A percentile compares a stretch with the other conserved stretches of the same genome.
These are phyloP conservation scores for Hypocrella siamensis DNA, from an alignment of 2,329 filamentous ascomycete species.

Conservation along the genomic window DNA sequence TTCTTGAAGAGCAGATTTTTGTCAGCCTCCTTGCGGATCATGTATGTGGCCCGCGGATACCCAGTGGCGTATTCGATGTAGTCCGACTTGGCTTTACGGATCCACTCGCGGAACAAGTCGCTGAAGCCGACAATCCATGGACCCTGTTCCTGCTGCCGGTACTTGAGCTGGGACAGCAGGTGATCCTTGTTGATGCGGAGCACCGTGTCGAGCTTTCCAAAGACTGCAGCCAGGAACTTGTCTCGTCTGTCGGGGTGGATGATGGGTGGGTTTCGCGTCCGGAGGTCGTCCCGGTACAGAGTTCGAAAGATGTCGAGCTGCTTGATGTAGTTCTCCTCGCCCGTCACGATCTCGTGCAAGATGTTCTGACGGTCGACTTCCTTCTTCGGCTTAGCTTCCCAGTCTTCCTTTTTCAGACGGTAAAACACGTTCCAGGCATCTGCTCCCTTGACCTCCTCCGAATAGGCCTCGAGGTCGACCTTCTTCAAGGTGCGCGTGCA, in stretches of 20 bases:
- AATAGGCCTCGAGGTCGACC: slow-evolving; percentile 65
- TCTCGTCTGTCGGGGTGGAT: slow-evolving; percentile 64
- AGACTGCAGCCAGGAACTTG: slow-evolving; percentile 71
- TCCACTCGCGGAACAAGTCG: slow-evolving; percentile 97
- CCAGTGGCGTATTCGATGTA: slow-evolving; percentile 87
- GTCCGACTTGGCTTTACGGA: slow-evolving; percentile 73
- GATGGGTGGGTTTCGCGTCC: slow-evolving; percentile 58
- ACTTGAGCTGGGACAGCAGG: slow-evolving; percentile 84
- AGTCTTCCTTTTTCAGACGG: slow-evolving; percentile 60
- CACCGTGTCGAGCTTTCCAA: slow-evolving; percentile 79
- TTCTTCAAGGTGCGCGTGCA: slow-evolving; percentile 92
- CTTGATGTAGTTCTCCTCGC: slow-evolving; percentile 81
- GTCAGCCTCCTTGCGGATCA: slow-evolving; percentile 71
- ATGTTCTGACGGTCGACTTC: slow-evolving; percentile 89
- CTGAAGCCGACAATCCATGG: slow-evolving; percentile 91
- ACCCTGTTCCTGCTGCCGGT: slow-evolving; percentile 90
- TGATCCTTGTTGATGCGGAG: slow-evolving; percentile 87
- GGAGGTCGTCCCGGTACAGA: slow-evolving; percentile 72
- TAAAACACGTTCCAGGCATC: slow-evolving; percentile 89
- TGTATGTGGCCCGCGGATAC: slow-evolving; percentile 70
- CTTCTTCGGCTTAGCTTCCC: slow-evolving; percentile 60
- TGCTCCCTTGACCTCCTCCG: slow-evolving; percentile 48
- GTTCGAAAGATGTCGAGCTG: slow-evolving; percentile 74
- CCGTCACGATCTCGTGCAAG: slow-evolving; percentile 86
- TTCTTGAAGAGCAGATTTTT: slow-evolving; percentile 73